Conservation (phyloP, 768 basidiomycete genomes). For the Auricularia heimuer region DNA sequence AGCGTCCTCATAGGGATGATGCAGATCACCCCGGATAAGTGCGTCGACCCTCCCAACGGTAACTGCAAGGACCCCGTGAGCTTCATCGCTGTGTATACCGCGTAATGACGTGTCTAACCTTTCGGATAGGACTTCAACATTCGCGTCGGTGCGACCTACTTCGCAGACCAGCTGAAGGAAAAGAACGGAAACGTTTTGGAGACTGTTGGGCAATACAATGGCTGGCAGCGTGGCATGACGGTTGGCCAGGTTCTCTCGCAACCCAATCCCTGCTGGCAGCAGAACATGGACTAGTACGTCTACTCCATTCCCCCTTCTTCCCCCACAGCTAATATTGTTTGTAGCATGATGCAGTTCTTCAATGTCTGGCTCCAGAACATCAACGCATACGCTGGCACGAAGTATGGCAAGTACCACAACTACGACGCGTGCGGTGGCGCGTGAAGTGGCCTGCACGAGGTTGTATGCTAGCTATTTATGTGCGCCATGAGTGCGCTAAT, state of each 20-base stretch:
- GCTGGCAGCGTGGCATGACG: conserved; percentile 54
- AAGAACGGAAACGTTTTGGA: conserved; percentile 45
- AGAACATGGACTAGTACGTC: conserved; percentile 74
- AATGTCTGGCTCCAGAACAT: conserved; percentile 64
- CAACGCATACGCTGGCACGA: conserved; percentile 36
- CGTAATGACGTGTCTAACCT: not conserved
- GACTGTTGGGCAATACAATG: conserved; percentile 68
- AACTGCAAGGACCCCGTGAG: conserved; percentile 32
- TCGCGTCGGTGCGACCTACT: conserved; percentile 50
- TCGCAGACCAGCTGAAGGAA: conserved; percentile 37
- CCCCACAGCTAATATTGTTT: conserved; percentile 2
- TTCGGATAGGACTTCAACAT: conserved; percentile 60
- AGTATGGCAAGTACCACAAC: conserved; percentile 61
- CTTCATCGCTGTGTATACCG: no score
- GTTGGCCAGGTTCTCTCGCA: conserved; percentile 22
- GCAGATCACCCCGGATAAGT: conserved; percentile 78
- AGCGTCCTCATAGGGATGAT: conserved; percentile 26
- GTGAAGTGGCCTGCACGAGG: not conserved
- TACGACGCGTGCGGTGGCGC: conserved; percentile 28
- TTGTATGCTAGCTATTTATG: not conserved
- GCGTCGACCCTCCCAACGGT: conserved; percentile 39
- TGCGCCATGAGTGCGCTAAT: no score
- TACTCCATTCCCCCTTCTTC: not conserved
- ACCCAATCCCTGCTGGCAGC: conserved; percentile 12
- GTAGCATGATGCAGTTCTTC: conserved; percentile 55